phyloP scores from a whole-genome alignment of 192 early-diverging fungal species.

The Coemansia sp. region DNA sequence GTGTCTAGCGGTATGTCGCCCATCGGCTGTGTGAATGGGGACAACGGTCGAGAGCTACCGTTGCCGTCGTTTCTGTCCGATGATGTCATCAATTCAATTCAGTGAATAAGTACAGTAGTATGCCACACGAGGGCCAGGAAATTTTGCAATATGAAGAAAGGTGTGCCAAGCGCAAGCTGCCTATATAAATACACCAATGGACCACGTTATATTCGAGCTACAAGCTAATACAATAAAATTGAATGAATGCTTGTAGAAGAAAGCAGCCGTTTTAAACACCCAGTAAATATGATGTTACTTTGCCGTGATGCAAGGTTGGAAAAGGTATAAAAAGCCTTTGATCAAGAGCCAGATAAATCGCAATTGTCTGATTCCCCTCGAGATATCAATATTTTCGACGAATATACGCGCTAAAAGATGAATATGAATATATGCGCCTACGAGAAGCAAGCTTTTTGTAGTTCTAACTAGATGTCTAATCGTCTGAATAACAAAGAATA shows the following conservation, averaged over 20 bases:
- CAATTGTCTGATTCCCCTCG: background rate
- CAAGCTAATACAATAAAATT: background rate
- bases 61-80: background rate
- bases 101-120: background rate
- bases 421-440: too few relatives aligned
- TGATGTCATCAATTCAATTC: background rate
- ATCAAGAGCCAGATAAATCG: background rate
- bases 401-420: background rate
- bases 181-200: too few relatives aligned
- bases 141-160: background rate
- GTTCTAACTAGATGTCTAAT: too few relatives aligned
- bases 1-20: too few relatives aligned
- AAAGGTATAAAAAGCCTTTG: background rate
- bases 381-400: background rate
- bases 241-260: background rate
- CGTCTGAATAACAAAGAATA: too few relatives aligned
- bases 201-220: background rate
- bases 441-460: too few relatives aligned
- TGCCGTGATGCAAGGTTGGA: background rate
- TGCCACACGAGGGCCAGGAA: background rate
- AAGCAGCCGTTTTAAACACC: background rate
- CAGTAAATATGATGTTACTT: background rate
- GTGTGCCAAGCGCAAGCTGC: too few relatives aligned
- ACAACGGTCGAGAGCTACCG: background rate
- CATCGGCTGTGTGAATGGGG: background rate